Base-by-base conservation (phyloP, 805 yeast species). In the Cyberlindnera mrakii region DNA sequence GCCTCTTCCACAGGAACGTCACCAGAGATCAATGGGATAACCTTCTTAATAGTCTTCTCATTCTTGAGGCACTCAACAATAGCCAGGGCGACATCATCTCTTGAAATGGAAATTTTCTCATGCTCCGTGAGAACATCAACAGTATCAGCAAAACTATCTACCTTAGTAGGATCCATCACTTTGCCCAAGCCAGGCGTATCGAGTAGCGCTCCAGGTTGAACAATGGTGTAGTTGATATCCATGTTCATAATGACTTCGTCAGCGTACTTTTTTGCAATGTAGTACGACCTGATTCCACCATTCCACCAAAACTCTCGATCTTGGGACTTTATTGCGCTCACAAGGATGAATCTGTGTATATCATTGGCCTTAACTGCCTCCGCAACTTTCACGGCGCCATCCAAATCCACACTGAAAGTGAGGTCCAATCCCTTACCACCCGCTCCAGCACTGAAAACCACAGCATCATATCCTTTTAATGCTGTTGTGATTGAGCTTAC, bases 401-500 rank as follows among this genome's bases (percentile, higher is more conserved):
- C 85, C 45, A 78, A 62, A 52, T 80, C 86, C n/a, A 80, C 74
- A 18, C 70, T 63, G 40, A 78, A 64, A 2, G 74, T 67, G 33
- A 63, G 50, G 19, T 63, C 70, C 7, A 71, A 51, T 14, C 75
- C 74, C 36, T 71, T 72, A 3, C 84, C 85, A 16, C 77, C 80
- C 3, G 82, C 77, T 8, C 85, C 85, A 0, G 82, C 85, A 33
- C 74, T 62, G 64, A 78, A 77, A 1, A 80, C 76, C 5, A 80
- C 77, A 8, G 78, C 78, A 50, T 76, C 77, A 31, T 65, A 68
- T 3, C 78, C 81, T 34, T 61, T 57, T 30, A 80, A 53, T 0
- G 60, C 63, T 3, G 54, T 47, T 0, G 68, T 60, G 29, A 78
- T 55, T 3, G 66, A 60, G 1, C 47, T 51, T 3, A 65, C 64